Percentiles rank a stretch among this genome's conserved stretches.
These are phyloP conservation scores for Lentinus brumalis DNA, from an alignment of 768 basidiomycete genomes.

Conservation along the genomic window DNA sequence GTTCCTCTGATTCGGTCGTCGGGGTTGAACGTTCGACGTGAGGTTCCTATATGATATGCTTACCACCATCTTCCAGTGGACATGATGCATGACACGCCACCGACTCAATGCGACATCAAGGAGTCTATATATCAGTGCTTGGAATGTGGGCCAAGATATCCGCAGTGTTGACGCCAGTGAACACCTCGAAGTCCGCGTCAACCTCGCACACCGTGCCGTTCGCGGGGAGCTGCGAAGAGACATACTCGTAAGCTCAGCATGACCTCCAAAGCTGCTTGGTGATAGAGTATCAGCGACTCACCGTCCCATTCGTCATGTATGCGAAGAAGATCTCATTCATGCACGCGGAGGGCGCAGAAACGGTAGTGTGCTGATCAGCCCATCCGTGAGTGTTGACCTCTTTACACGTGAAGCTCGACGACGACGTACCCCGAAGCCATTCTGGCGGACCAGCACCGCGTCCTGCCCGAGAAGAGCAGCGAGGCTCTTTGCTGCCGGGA, in stretches of 20 bases:
- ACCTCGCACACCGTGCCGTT: slow-evolving; percentile 6
- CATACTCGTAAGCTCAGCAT: too few species aligned
- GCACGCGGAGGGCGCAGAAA: neutral
- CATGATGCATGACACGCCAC: too few species aligned
- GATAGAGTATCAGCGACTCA: neutral
- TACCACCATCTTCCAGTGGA: too few species aligned
- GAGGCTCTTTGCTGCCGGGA: neutral
- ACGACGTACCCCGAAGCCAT: neutral
- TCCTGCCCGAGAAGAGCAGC: neutral
- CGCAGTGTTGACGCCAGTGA: slow-evolving; percentile 8
- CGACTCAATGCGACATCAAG: too few species aligned
- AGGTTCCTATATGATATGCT: too few species aligned
- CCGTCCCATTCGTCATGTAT: slow-evolving; percentile 6
- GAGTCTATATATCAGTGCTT: neutral
- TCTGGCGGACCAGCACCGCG: neutral
- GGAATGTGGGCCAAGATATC: neutral
- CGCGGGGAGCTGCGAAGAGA: neutral
- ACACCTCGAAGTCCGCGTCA: slow-evolving; percentile 7
- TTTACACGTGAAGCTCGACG: too few species aligned
- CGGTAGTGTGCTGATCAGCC: neutral
- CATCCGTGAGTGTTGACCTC: too few species aligned
- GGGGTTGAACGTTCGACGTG: too few species aligned
- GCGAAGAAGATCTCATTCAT: neutral
- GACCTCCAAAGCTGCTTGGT: too few species aligned
- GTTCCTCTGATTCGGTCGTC: too few species aligned